Evolutionary conservation across 176 grass and related monocot genomes (phyloP).

Genomic region (Saccharum officinarum): DNA sequence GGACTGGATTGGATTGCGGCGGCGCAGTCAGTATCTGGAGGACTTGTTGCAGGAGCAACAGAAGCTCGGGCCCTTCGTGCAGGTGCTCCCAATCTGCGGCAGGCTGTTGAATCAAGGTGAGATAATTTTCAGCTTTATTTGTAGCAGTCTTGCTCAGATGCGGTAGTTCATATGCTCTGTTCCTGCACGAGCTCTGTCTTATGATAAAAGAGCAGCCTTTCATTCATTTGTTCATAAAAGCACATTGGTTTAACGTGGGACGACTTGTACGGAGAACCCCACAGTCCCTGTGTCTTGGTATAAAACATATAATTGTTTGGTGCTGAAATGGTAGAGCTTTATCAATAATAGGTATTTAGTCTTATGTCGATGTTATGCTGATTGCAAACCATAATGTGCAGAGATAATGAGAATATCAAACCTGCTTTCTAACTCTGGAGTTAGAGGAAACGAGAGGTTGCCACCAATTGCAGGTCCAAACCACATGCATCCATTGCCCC

Average conservation of each 20-base stretch:
- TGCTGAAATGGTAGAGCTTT: neutral
- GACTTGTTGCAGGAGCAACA: conserved; percentile 82
- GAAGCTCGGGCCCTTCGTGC: conserved; percentile 86
- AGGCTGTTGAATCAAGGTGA: conserved; percentile 81
- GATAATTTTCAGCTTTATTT: conserved; percentile 25
- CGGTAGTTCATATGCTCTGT: neutral
- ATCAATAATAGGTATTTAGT: neutral
- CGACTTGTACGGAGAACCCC: neutral
- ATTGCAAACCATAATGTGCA: conserved; percentile 18
- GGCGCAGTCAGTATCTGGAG: conserved; percentile 69
- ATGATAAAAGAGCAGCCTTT: conserved; percentile 15
- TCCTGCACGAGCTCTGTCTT: conserved; percentile 15
- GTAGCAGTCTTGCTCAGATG: conserved; percentile 28
- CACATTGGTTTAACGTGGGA: neutral
- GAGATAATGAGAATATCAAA: conserved; percentile 68
- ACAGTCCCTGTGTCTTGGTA: neutral
- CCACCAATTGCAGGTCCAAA: conserved; percentile 50
- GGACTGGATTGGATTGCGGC: conserved; percentile 24
- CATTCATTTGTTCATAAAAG: conserved; percentile 25
- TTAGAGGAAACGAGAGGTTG: conserved; percentile 49
- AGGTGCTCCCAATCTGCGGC: conserved; percentile 90
- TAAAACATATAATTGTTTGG: neutral
- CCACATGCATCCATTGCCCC: conserved; percentile 49
- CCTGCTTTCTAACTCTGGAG: conserved; percentile 51
- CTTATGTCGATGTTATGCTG: neutral